phyloP scores from a whole-genome alignment of 345 rosid species.

The Orychophragmus violaceus region DNA sequence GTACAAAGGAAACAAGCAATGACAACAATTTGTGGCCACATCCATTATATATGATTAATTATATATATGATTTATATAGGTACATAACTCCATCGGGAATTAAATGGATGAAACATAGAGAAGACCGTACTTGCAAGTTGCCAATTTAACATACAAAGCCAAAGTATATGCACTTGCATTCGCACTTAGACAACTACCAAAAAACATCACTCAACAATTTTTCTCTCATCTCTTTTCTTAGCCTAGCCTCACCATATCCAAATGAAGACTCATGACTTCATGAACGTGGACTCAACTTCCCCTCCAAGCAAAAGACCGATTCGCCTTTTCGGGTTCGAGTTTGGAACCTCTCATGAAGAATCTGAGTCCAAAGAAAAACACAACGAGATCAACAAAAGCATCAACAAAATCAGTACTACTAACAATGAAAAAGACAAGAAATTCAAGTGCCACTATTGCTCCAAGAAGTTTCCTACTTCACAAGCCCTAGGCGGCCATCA shows the following conservation, averaged over 20 bases:
- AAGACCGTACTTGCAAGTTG: slow-evolving; percentile 28
- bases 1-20: too few relatives aligned
- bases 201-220: background rate
- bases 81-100: slow-evolving; percentile 24
- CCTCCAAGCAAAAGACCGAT: slow-evolving; percentile 42
- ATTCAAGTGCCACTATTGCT: slow-evolving; percentile 46
- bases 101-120: slow-evolving; percentile 13
- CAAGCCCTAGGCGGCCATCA: slow-evolving; percentile 59
- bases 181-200: background rate
- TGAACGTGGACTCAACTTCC: slow-evolving; percentile 54
- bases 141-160: slow-evolving; percentile 16
- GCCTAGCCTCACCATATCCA: background rate
- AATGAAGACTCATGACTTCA: slow-evolving; percentile 48
- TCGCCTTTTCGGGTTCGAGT: slow-evolving; percentile 69
- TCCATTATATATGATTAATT: too few relatives aligned
- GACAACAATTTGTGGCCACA: too few relatives aligned
- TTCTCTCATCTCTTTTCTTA: background rate
- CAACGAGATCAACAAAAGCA: background rate
- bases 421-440: slow-evolving; percentile 27
- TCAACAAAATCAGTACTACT: background rate
- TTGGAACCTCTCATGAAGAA: slow-evolving; percentile 31
- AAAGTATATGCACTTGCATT: background rate
- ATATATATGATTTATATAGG: slow-evolving; percentile 7
- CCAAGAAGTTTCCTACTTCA: slow-evolving; percentile 37
- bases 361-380: slow-evolving; percentile 1